Percentiles rank a stretch among this genome's conserved stretches.
Evolutionary conservation across 164 flowering plant genomes (phyloP).

Genomic region (Liquidambar formosana): DNA sequence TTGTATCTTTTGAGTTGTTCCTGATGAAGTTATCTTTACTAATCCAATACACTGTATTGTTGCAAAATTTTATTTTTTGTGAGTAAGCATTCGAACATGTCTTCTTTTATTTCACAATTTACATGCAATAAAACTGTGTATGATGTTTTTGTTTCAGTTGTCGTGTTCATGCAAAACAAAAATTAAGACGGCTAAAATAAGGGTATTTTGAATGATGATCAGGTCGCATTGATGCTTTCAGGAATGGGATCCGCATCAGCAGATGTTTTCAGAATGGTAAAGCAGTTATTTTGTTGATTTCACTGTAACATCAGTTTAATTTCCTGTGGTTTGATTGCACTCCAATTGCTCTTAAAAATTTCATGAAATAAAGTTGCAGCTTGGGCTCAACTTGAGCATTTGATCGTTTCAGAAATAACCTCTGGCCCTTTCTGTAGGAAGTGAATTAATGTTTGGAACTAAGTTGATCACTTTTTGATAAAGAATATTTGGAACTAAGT

Average conservation of each 20-base stretch:
- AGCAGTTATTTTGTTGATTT: not conserved
- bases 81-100: not conserved
- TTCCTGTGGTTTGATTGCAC: not conserved
- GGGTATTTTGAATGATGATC: conserved; percentile 17
- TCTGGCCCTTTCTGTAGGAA: not conserved
- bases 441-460: not conserved
- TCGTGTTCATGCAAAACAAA: not conserved
- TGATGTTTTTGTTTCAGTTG: not conserved
- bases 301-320: not conserved
- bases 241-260: conserved; percentile 58
- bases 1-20: too few relatives aligned
- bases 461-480: too few relatives aligned
- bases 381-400: not conserved
- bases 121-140: not conserved
- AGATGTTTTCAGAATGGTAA: conserved; percentile 62
- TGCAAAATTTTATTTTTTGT: too few relatives aligned
- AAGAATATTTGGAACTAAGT: too few relatives aligned
- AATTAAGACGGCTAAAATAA: not conserved
- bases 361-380: not conserved
- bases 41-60: too few relatives aligned
- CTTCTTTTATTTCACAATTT: not conserved
- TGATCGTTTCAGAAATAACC: not conserved
- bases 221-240: conserved; percentile 75
- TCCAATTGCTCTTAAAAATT: not conserved
- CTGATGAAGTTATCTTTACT: too few relatives aligned